Conservation (phyloP, 192 early-diverging fungal species). For the Coemansia sp. region DNA sequence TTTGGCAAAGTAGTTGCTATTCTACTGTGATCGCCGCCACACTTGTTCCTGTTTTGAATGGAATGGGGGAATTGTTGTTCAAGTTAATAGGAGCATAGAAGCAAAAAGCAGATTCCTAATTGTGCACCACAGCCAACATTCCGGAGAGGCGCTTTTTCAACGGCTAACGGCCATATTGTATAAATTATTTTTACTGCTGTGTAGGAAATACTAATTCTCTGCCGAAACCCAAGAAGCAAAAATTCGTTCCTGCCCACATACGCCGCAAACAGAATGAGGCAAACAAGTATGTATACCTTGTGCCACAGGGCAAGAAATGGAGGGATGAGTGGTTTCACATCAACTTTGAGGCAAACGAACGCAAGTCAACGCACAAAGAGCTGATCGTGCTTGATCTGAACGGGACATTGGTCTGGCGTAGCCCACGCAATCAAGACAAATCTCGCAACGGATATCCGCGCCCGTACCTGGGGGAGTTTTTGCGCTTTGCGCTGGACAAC, state of each 20-base stretch:
- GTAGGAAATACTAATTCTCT: background rate
- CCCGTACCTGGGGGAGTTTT: slow-evolving; percentile 57
- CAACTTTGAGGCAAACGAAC: slow-evolving; percentile 32
- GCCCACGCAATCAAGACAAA: background rate
- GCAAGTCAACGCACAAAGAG: slow-evolving; percentile 28
- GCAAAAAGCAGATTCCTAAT: too few relatives aligned
- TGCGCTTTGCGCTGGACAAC: slow-evolving; percentile 56
- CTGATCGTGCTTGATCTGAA: slow-evolving; percentile 72
- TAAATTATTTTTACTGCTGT: background rate
- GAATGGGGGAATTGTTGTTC: background rate
- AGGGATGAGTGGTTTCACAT: slow-evolving; percentile 13
- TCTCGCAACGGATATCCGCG: slow-evolving; percentile 31
- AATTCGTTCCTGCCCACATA: slow-evolving; percentile 20
- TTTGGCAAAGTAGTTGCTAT: background rate
- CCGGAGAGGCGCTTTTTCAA: background rate
- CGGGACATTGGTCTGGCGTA: slow-evolving; percentile 62
- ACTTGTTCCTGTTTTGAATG: background rate
- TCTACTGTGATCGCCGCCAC: slow-evolving; percentile 5
- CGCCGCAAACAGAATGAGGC: slow-evolving; percentile 11
- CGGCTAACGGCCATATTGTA: slow-evolving; percentile 2
- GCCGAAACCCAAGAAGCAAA: slow-evolving; percentile 8
- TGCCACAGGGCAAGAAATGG: slow-evolving; percentile 10
- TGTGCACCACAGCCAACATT: background rate
- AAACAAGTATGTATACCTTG: background rate
- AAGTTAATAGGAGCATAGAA: background rate